Evolutionary conservation across 805 yeast species (phyloP).

Genomic region (Phaffomyces antillensis): DNA sequence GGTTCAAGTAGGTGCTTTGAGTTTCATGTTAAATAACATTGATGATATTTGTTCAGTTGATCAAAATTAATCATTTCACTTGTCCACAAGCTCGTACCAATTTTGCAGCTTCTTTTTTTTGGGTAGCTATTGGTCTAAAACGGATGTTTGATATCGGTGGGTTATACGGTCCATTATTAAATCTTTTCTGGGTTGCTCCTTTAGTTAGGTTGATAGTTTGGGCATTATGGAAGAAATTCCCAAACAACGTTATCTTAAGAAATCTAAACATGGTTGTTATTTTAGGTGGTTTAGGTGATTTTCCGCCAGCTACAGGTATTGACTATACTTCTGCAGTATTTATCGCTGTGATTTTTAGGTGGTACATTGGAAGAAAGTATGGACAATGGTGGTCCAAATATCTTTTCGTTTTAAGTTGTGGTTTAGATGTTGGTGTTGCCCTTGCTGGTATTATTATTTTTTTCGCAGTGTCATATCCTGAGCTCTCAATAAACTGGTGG

Average conservation of each 20-base stretch:
- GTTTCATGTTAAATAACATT: slow-evolving; percentile 29
- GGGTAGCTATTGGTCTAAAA: slow-evolving; percentile 52
- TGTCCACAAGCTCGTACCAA: slow-evolving; percentile 35
- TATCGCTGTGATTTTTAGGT: slow-evolving; percentile 37
- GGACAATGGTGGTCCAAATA: slow-evolving; percentile 48
- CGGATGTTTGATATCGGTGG: slow-evolving; percentile 40
- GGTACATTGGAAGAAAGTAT: slow-evolving; percentile 31
- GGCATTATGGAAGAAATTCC: slow-evolving; percentile 19
- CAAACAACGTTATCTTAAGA: slow-evolving; percentile 36
- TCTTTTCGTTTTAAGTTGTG: slow-evolving; percentile 47
- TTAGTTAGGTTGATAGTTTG: slow-evolving; percentile 23
- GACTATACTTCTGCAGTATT: slow-evolving; percentile 24
- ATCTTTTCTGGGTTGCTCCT: slow-evolving; percentile 23
- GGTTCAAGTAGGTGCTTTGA: slow-evolving; percentile 28
- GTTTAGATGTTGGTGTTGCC: slow-evolving; percentile 56
- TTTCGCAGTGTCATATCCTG: slow-evolving; percentile 41
- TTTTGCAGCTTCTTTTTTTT: slow-evolving; percentile 35
- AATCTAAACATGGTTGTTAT: slow-evolving; percentile 13
- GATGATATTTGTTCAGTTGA: slow-evolving; percentile 28
- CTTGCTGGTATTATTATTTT: slow-evolving; percentile 45
- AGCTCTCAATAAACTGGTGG: slow-evolving; percentile 51
- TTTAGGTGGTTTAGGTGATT: slow-evolving; percentile 39
- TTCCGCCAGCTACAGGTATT: slow-evolving; percentile 48
- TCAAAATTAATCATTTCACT: slow-evolving; percentile 32
- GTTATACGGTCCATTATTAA: slow-evolving; percentile 43